Percentiles rank a stretch among this genome's conserved stretches.
phyloP scores from a whole-genome alignment of 192 early-diverging fungal genomes.

The Coemansia sp. region DNA sequence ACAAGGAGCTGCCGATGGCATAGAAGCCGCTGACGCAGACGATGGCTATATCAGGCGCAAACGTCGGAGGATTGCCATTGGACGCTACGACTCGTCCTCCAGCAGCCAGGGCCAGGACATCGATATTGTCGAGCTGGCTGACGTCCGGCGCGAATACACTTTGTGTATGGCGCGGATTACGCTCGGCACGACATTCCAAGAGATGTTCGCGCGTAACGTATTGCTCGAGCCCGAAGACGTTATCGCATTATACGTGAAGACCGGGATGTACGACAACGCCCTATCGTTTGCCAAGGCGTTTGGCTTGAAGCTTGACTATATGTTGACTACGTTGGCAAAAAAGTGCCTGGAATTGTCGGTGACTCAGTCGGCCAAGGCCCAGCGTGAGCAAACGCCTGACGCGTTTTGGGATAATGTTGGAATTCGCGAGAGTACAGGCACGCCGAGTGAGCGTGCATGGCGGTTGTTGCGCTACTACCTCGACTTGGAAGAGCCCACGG shows the following conservation, averaged over 20 bases:
- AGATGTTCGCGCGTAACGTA: conserved; percentile 45
- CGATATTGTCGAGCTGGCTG: conserved; percentile 45
- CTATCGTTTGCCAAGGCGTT: conserved; percentile 33
- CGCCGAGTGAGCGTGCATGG: conserved; percentile 46
- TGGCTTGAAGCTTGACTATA: conserved; percentile 27
- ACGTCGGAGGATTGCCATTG: conserved; percentile 37
- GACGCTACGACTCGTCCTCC: conserved; percentile 27
- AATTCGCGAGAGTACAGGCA: conserved; percentile 18
- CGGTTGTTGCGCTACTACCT: conserved; percentile 45
- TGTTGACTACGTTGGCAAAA: conserved; percentile 33
- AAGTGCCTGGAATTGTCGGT: conserved; percentile 37
- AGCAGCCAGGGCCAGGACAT: conserved; percentile 33
- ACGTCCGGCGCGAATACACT: conserved; percentile 51
- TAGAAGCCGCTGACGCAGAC: background rate
- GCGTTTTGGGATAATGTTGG: conserved; percentile 41
- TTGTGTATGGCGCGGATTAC: conserved; percentile 45
- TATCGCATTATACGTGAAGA: conserved; percentile 38
- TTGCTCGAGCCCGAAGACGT: conserved; percentile 48
- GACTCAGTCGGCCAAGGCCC: conserved; percentile 1
- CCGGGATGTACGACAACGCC: conserved; percentile 54
- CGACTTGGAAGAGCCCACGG: conserved; percentile 20
- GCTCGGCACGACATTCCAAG: conserved; percentile 33
- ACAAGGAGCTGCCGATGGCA: background rate
- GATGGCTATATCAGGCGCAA: conserved; percentile 24
- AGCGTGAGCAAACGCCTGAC: conserved; percentile 27